Base-by-base conservation (phyloP, 2,329 filamentous ascomycete genomes). In the Botrytis hyacinthi region DNA sequence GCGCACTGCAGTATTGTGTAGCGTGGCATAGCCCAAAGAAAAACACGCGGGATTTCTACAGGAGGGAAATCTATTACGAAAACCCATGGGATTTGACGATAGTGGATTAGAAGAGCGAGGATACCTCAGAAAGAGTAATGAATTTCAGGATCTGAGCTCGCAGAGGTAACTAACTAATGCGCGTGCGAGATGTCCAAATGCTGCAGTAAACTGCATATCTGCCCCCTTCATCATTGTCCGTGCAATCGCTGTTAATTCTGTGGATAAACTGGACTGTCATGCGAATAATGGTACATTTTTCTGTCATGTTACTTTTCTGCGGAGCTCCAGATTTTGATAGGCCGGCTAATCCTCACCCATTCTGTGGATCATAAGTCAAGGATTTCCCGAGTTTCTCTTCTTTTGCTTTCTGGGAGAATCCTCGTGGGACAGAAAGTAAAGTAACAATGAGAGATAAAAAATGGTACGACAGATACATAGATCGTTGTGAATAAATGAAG, bases 201-300 rank as follows among this genome's bases (percentile, higher is more conserved):
- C 40, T 57, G 59, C 54, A 44, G 42, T 70, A 57, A 29, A 57
- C 40, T 46, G 40, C 62, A 42, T 35, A 10, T 26, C 32, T 51
- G 22, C 35, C 44, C 44, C 42, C 54, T 71, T 71, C 60, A 57
- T 44, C 70, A 72, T 51, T 59, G 61, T 72, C 70, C 57, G 70
- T 72, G 70, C 70, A 29, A 72, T 44, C 35, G n/a, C 51, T 68
- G 32, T 59, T 20, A 9, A 16, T 67, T 51, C 63, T 6, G 46
- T 40, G 46, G 65, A 40, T 51, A 51, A 40, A 67, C 14, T 44
- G 37, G 35, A 20, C 61, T 6, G 40, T 22, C 29, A 9, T 63
- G 29, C 6, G n/a, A 22, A 26, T 29, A 12, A 48, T 67, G 65
- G 65, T 22, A 67, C 46, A 29, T 14, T 67, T 67, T 67, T 54